A percentile compares a stretch with the other conserved stretches of the same genome.
Conservation (phyloP, 805 yeast genomes). For the Sungouiella thailandica region DNA sequence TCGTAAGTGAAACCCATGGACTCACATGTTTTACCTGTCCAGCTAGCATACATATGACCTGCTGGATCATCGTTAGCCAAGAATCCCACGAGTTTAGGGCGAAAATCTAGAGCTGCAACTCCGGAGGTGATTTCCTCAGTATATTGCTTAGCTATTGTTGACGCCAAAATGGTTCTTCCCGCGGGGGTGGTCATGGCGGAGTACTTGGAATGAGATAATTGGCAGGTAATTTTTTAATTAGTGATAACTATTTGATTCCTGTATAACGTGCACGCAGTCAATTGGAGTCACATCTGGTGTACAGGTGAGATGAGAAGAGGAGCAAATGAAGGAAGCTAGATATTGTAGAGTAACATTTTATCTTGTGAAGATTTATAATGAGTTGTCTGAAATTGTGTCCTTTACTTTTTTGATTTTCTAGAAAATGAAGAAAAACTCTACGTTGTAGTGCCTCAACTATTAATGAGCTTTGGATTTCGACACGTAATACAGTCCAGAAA, state of each 20-base stretch:
- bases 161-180: slow-evolving; percentile 81
- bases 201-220: neutral
- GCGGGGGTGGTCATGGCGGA: slow-evolving; percentile 37
- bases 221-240: slow-evolving; percentile 1
- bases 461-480: no score
- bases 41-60: slow-evolving; percentile 88
- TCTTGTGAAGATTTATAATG: no score
- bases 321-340: no score
- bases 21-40: slow-evolving; percentile 91
- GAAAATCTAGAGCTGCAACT: slow-evolving; percentile 46
- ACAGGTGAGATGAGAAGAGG: no score
- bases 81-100: slow-evolving; percentile 84
- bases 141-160: slow-evolving; percentile 79
- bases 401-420: no score
- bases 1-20: slow-evolving; percentile 84
- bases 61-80: slow-evolving; percentile 94
- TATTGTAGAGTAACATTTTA: no score
- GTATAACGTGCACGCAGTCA: neutral
- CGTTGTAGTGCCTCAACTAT: no score
- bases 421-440: no score
- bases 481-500: no score
- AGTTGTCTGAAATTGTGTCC: no score
- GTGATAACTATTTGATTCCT: neutral
- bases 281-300: no score
- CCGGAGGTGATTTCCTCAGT: slow-evolving; percentile 63